These are phyloP conservation scores for Pleurotus tuber-regium DNA, from an alignment of 768 basidiomycete genomes.

Conservation along the genomic window DNA sequence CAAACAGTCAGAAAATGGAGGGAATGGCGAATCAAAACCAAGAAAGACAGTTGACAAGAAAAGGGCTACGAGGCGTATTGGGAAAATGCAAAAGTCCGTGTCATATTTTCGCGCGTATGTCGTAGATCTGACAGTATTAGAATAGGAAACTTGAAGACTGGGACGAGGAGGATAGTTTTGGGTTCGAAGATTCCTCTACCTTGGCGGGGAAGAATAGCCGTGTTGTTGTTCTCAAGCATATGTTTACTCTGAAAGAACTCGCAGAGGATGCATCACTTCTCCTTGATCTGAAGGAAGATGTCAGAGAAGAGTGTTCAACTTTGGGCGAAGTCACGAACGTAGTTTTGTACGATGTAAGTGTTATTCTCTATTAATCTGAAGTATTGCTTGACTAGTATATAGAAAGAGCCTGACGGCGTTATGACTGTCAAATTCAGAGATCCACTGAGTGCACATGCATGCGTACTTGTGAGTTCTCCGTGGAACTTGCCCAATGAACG, in stretches of 20 bases:
- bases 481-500: not conserved
- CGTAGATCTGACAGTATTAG: not conserved
- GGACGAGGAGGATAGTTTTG: constrained; percentile 93
- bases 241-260: constrained; percentile 88
- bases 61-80: constrained; percentile 69
- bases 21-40: constrained; percentile 41
- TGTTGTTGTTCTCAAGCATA: constrained; percentile 91
- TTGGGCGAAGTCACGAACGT: constrained; percentile 96
- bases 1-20: constrained; percentile 45
- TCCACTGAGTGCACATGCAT: constrained; percentile 89
- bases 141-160: constrained; percentile 88
- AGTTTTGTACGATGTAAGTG: constrained; percentile 87
- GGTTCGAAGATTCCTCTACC: constrained; percentile 51
- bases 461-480: constrained; percentile 63
- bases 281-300: constrained; percentile 94
- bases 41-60: constrained; percentile 75
- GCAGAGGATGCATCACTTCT: constrained; percentile 82
- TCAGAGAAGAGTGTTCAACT: constrained; percentile 87
- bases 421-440: constrained; percentile 98
- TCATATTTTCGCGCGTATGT: not conserved
- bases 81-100: constrained; percentile 82
- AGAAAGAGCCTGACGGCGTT: constrained; percentile 91
- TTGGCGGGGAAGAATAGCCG: constrained; percentile 56
- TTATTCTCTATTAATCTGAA: not conserved
- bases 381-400: not conserved